Percentiles rank a stretch among this genome's conserved stretches.
phyloP scores from a whole-genome alignment of 306 rosid species.

The Trifolium fragiferum region DNA sequence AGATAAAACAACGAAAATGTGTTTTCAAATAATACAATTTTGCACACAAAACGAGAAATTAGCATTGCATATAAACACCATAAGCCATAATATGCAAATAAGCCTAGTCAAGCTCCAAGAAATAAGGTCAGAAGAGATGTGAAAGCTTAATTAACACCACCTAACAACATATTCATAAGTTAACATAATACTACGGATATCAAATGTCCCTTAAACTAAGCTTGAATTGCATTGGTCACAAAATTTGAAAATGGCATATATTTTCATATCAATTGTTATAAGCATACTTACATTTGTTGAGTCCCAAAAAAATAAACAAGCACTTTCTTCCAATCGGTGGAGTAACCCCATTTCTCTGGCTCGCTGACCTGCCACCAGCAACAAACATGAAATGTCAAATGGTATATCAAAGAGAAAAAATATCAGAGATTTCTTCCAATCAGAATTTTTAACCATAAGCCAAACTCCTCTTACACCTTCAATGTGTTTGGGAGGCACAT shows the following conservation, averaged over 20 bases:
- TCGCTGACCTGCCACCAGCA: conserved; percentile 82
- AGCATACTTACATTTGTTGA: conserved; percentile 84
- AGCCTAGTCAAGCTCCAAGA: conserved; percentile 8
- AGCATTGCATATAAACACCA: conserved; percentile 2
- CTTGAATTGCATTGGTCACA: conserved; percentile 25
- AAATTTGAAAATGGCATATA: conserved; percentile 14
- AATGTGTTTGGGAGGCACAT: not conserved
- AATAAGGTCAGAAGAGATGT: not conserved
- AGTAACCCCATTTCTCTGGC: conserved; percentile 93
- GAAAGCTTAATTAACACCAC: not conserved
- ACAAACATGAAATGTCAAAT: conserved; percentile 42
- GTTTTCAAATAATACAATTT: not conserved
- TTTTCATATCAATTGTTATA: not conserved
- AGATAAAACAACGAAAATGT: not conserved
- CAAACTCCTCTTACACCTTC: not conserved
- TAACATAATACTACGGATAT: conserved; percentile 8
- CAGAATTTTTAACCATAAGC: not conserved
- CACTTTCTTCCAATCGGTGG: conserved; percentile 91
- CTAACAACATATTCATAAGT: conserved; percentile 1
- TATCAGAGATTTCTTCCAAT: not conserved
- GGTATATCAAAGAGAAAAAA: not conserved
- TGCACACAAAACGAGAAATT: conserved; percentile 10
- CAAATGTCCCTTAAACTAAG: conserved; percentile 15
- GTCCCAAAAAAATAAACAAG: conserved; percentile 94
- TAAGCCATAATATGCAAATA: conserved; percentile 12